A percentile compares a stretch with the other conserved stretches of the same genome.
Conservation (phyloP, 2,329 filamentous ascomycete species). For the Fusarium euwallaceae region DNA sequence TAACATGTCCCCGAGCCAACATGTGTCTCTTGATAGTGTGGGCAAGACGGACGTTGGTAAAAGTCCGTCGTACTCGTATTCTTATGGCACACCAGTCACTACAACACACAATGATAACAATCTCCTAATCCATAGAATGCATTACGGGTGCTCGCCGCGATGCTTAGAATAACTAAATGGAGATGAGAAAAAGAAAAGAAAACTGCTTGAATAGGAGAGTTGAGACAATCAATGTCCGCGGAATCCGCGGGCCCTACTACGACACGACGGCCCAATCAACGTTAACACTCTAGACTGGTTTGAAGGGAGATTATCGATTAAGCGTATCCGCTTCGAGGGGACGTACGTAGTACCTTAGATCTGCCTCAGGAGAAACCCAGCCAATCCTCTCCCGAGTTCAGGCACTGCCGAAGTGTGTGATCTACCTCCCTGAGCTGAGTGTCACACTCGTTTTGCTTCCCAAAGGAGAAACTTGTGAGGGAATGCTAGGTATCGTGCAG, state of each 20-base stretch:
- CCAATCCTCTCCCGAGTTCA: neutral
- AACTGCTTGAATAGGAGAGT: neutral
- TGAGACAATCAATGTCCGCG: neutral
- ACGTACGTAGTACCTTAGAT: neutral
- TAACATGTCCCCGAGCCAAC: neutral
- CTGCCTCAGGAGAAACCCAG: neutral
- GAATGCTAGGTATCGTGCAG: fast-evolving
- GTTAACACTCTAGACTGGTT: neutral
- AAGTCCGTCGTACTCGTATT: neutral
- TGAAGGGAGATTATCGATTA: neutral
- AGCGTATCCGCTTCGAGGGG: neutral
- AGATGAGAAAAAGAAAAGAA: neutral
- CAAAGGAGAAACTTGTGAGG: fast-evolving
- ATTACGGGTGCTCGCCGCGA: fast-evolving
- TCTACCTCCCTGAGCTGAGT: neutral
- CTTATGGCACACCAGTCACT: neutral
- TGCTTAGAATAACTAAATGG: fast-evolving
- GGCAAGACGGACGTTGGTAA: neutral
- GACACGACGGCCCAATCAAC: neutral
- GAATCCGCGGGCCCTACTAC: neutral
- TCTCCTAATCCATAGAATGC: neutral
- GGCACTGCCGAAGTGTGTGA: neutral
- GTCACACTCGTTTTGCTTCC: neutral
- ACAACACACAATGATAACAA: neutral
- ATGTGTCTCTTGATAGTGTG: neutral